A percentile compares a stretch with the other conserved stretches of the same genome.
phyloP scores from a whole-genome alignment of 345 rosid species.

The Xanthoceras sorbifolium region DNA sequence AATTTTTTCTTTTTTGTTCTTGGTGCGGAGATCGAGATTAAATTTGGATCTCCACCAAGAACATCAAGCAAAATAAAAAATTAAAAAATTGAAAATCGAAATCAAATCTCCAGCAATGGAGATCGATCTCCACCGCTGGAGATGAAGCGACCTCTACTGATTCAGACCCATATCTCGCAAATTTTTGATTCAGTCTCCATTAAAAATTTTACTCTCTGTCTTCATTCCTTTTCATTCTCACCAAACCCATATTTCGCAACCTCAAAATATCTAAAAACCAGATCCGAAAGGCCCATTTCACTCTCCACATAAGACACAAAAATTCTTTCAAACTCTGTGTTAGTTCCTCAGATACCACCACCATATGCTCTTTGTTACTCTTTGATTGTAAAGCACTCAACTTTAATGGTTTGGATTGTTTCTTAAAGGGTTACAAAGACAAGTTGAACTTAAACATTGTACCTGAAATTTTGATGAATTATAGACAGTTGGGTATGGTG shows the following conservation, averaged over 20 bases:
- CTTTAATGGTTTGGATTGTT: slow-evolving; percentile 16
- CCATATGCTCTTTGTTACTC: slow-evolving; percentile 30
- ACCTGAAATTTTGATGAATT: slow-evolving; percentile 35
- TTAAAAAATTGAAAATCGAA: no score
- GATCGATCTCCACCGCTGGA: no score
- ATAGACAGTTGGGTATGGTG: slow-evolving; percentile 33
- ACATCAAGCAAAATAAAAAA: no score
- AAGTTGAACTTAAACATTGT: slow-evolving; percentile 29
- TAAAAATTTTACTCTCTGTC: no score
- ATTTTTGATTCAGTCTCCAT: no score
- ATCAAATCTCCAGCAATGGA: no score
- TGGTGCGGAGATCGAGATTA: no score
- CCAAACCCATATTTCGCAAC: neutral
- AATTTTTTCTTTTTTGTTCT: no score
- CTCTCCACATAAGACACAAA: neutral
- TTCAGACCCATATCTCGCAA: no score
- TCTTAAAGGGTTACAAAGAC: slow-evolving; percentile 26
- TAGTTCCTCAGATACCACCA: slow-evolving; percentile 14
- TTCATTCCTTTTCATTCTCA: neutral
- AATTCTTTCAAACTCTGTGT: neutral
- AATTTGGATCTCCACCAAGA: no score
- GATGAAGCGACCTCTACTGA: no score
- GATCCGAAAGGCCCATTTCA: neutral
- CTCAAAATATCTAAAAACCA: neutral
- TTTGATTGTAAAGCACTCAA: neutral